Base-by-base conservation (phyloP, 2,329 filamentous ascomycete genomes). In the Reticulascus tulasneorum region DNA sequence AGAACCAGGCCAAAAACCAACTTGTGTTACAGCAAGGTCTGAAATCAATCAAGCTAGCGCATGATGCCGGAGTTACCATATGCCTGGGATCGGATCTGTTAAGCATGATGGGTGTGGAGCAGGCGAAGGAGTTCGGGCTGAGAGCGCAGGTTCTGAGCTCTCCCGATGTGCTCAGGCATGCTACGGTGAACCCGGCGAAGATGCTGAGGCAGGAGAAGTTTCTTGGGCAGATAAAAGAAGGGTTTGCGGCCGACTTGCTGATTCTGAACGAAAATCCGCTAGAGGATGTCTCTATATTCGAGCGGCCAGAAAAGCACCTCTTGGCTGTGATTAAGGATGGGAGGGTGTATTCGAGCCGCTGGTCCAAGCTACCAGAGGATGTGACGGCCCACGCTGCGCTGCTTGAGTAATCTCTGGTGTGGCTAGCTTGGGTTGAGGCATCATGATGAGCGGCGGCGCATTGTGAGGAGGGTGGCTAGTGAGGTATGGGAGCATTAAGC, bases 261-360 rank as follows among this genome's bases (percentile, higher is more conserved):
- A 55, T 79, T 4, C 46, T 78, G 26, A 66, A 67, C 24, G 46
- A 48, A 26, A 77, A 77, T 46, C 76, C 75, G 3, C 51, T 80
- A 33, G 64, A 76, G n/a, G 66, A 79, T 47, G 64, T 79, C 13
- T 60, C 61, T 0, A 55, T 77, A 5, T 48, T 80, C 18, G 71
- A 71, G 40, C 47, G 58, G 25, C 66, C 66, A 3, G 66, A 75
- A 32, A 59, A 63, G 46, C 58, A 66, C 40, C 44, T 77, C 7
- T 45, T 75, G 27, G 67, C 61, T 3, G 72, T 78, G 2, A 59
- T 79, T 30, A 77, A 78, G 48, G 73, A 75, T 23, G 75, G 75
- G 4, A 57, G 66, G 15, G 62, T 59, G n/a, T 56, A 55, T 25
- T 48, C 39, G n/a, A 56, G 53, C 13, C 45, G 51, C 9, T 55